Evolutionary conservation across 768 basidiomycete genomes (phyloP), one percentile per base, ranked within the genome.

Genomic region (Tremella yokohamensis): DNA sequence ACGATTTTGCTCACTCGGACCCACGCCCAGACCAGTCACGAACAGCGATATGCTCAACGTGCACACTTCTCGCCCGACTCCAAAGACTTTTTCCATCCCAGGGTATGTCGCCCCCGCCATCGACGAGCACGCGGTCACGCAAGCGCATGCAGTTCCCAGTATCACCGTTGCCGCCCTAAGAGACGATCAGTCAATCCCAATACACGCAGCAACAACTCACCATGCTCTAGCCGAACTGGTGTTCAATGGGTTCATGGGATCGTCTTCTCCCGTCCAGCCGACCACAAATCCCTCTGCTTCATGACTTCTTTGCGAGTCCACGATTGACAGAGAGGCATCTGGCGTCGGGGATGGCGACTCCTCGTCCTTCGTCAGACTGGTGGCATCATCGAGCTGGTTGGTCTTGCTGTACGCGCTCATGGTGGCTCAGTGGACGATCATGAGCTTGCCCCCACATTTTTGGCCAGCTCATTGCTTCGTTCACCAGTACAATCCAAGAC

Each of bases 21-120:
- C 72, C 8, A 62, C 37, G 3, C 68, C 72, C n/a, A 74, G 61
- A 1, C 75, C 74, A 1, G 59, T 49, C 9, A 79, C 79, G 63
- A 81, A 82, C 12, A 83, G 54, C 40, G 81, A 82, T 29, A 84
- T 76, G 29, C 74, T 76, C 19, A 84, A 78, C 20, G 81, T 80
- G 0, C 82, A 77, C 18, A 84, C 82, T 60, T 83, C 81, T 12
- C 75, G 75, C 0, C 83, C 81, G 2, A 85, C 82, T 40, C 82
- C 78, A 40, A 88, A 80, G 3, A 80, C 76, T 8, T 69, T 56
- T 38, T 83, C 79, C 40, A 87, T 79, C 0, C 83, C 84, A 1
- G 70, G 65, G 73, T 89, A 87, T 1, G 88, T 83, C 50, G 84
- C 84, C 0, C 83, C 77, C 9, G 85, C 78, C 74, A 79, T 76